Conservation (phyloP, 352 stramenopile species). For the Pythium guiyangense region DNA sequence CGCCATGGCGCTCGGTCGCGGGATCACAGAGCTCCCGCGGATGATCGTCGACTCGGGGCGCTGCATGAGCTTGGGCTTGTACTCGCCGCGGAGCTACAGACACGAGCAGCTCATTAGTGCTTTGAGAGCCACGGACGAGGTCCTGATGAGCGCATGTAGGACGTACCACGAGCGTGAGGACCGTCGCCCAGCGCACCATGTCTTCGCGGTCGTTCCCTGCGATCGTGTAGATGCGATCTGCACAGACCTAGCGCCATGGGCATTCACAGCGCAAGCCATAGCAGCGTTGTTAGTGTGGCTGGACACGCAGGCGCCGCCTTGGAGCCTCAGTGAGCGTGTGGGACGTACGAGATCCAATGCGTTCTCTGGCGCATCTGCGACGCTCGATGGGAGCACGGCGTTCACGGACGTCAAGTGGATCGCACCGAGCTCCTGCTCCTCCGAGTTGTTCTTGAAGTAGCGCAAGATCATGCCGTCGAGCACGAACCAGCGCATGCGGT, state of each 20-base stretch:
- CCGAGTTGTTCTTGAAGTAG: conserved; percentile 85
- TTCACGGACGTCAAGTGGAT: conserved; percentile 87
- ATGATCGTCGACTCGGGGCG: conserved; percentile 84
- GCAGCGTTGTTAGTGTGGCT: no score
- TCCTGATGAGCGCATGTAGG: background rate
- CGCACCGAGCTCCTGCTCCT: conserved; percentile 83
- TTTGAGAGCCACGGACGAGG: no score
- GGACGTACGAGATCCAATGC: conserved; percentile 68
- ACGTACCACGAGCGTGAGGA: conserved; percentile 78
- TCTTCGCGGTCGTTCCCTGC: conserved; percentile 82
- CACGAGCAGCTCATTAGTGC: background rate
- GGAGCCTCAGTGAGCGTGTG: background rate
- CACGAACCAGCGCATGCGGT: conserved; percentile 84
- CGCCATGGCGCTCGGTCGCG: conserved; percentile 54
- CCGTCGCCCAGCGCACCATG: conserved; percentile 87
- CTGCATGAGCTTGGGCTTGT: conserved; percentile 88
- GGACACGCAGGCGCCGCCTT: no score
- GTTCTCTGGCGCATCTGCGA: conserved; percentile 82
- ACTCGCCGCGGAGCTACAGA: conserved; percentile 71
- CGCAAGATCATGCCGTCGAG: conserved; percentile 86
- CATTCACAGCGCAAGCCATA: background rate
- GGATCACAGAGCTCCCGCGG: conserved; percentile 79
- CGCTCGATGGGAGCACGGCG: conserved; percentile 81
- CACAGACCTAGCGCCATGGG: conserved; percentile 48
- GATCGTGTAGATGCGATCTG: conserved; percentile 86